phyloP scores from a whole-genome alignment of 495 filamentous ascomycete genomes.

The Penicillium verhagenii region DNA sequence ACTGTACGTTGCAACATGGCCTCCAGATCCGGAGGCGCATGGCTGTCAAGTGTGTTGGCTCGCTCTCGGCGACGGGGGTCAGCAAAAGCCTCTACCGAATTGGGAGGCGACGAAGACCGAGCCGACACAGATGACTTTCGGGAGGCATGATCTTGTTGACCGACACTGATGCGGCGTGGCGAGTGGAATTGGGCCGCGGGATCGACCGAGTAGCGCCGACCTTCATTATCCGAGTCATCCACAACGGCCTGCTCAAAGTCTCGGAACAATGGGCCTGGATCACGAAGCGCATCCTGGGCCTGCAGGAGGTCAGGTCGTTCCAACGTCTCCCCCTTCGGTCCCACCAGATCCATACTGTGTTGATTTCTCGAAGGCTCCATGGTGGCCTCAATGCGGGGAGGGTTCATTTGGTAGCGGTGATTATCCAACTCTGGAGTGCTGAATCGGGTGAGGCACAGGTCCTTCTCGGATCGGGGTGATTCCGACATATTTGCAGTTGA shows the following conservation, averaged over 20 bases:
- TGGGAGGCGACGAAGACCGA: slow-evolving; percentile 81
- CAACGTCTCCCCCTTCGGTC: slow-evolving; percentile 20
- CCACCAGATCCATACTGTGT: slow-evolving; percentile 33
- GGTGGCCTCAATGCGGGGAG: slow-evolving; percentile 60
- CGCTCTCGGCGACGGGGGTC: slow-evolving; percentile 67
- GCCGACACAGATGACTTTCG: slow-evolving; percentile 58
- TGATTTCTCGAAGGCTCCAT: slow-evolving; percentile 37
- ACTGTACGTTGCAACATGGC: slow-evolving; percentile 66
- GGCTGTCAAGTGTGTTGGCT: slow-evolving; percentile 63
- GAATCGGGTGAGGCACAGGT: slow-evolving; percentile 55
- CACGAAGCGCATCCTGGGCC: slow-evolving; percentile 46
- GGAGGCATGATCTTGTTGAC: slow-evolving; percentile 45
- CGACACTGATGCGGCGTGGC: slow-evolving; percentile 39
- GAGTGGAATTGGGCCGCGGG: slow-evolving; percentile 37
- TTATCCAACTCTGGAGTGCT: slow-evolving; percentile 91
- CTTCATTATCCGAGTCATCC: slow-evolving; percentile 62
- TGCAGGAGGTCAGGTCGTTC: slow-evolving; percentile 50
- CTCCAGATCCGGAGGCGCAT: slow-evolving; percentile 54
- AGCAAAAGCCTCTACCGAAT: slow-evolving; percentile 97
- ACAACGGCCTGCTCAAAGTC: slow-evolving; percentile 80
- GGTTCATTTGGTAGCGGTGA: slow-evolving; percentile 76
- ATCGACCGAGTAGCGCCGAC: slow-evolving; percentile 41
- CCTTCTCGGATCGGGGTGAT: slow-evolving; percentile 59
- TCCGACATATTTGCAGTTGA: slow-evolving; percentile 54
- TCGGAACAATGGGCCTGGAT: slow-evolving; percentile 52